Base-by-base conservation (phyloP, 495 filamentous ascomycete species). In the Apiosordaria backusii region DNA sequence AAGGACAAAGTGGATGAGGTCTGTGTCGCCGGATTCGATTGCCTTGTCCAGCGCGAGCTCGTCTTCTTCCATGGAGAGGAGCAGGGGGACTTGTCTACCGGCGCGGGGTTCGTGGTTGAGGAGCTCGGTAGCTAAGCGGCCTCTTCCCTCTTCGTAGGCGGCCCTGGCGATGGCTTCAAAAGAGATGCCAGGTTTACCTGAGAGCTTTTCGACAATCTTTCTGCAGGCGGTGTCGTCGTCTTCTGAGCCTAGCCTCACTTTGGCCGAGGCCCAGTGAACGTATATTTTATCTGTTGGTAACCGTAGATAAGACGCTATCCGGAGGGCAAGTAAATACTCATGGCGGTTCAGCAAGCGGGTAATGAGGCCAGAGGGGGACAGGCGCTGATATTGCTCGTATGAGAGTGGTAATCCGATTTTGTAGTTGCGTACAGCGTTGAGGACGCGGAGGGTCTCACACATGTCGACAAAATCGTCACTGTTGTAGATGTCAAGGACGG, bases 391-490 rank as follows among this genome's bases (percentile, higher is more conserved):
- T 78, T 98, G 93, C 26, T 97, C 92, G 72, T 95, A 95, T 13
- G 92, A 95, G n/a, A 98, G 71, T 0, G 95, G 92, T 18, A 99
- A 70, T 15, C 96, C 95, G 63, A 99, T 88, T 71, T 95, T 88
- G 71, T 92, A 97, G 74, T 90, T 96, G 57, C 95, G 85, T 4
- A 92, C 88, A 18, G 96, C 94, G 72, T 96, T 97, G 29, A 99
- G 83, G 3, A 99, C 92, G 58, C 95, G 89, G 19, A 98, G 79
- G 13, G 89, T 93, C 77, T 99, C 95, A 68, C 92, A 97, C 92
- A 97, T 97, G 65, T 97, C 93, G 26, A 99, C 96, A 76, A 98
- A 99, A 64, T 98, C 94, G 68, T 99, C 95, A 72, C 91, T 96
- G 77, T 91, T 96, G 78, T 98, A 99, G 27, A 98, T 86, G 69